Evolutionary conservation across 768 basidiomycete genomes (phyloP), one percentile per base, ranked within the genome.

Genomic region (Mycena floridula): DNA sequence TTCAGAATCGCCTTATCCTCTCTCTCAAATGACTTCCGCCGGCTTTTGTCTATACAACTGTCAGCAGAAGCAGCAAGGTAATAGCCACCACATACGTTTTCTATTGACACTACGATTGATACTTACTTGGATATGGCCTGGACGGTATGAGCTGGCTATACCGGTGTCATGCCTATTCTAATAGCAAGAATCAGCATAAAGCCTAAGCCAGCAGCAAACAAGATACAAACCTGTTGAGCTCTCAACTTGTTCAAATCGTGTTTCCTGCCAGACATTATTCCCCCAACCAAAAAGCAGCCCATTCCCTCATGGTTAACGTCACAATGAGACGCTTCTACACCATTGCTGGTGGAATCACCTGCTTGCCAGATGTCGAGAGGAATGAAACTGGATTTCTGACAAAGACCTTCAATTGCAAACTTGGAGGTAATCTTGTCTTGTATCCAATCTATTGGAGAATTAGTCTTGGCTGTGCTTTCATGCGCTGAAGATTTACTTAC

Each of bases 281-380:
- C 47, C 22, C 47, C 45, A 8, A 49, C 23, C 20, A 49, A 37
- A 28, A 16, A 37, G 44, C 44, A 45, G 24, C 23, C 22, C 13
- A 53, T 36, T 11, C 59, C 59, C 28, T 61, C 59, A 3, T 48
- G 52, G 24, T 58, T 50, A 22, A 57, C 46, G 40, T 54, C 54
- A 4, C 50, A 45, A 43, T 62, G 61, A 0, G 54, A 43, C 25
- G 60, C 53, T 26, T 61, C 59, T 37, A 51, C 49, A 18, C 48
- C 48, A 37, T 54, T 62, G 47, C 52, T 52, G 9, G 48, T 60
- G 0, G 50, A 43, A 1, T 54, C 53, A 7, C 45, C 48, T 0
- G 61, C 56, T 38, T 51, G 48, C 61, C 61, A 63, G 12, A 59
- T 46, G 15, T 54, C 48, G 18, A 50, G 46, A 2, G 59, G 60